Evolutionary conservation across 805 yeast genomes (phyloP), one percentile per base, ranked within the genome.

Genomic region (Metschnikowia kofuensis): DNA sequence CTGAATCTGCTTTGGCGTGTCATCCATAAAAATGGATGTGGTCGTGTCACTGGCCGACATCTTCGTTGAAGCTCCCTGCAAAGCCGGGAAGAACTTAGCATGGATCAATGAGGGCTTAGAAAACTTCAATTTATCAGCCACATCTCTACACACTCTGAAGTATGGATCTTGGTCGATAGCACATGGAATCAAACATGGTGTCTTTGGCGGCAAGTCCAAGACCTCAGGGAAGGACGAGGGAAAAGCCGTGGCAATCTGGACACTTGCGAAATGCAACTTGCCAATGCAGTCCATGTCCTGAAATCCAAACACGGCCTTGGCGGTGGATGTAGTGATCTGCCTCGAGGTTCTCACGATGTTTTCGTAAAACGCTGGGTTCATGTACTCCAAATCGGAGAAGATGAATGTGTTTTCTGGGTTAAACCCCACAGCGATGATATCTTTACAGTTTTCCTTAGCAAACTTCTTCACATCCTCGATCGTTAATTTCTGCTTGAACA

Each of bases 111-210:
- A 83, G 15, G 98, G 98, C 71, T 94, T 94, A 53, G 90, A 75
- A 66, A 79, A 95, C 68, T 85, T 87, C 66, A 94, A 79, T 69
- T 92, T 94, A 62, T 84, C 90, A 10, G 99, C 97, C 56, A 94
- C 99, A 67, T 94, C 99, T 72, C 99, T 81, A 70, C 96, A 89
- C 21, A 94, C 95, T 70, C 99, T 81, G 76, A 94, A 94, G 70
- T 94, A 94, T 30, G 99, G 98, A 69, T 94, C 99, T 76, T 92
- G 99, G 67, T 94, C 99, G 66, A 94, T 94, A 42, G 99, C 99
- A 78, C 99, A 94, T 36, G 99, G 99, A 68, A 94, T 94, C 68
- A 94, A 76, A 70, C 96, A 89, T 53, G 97, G 98, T 0, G 97
- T 89, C 74, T 91, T 94, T 42, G 84, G 75, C 40, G 95, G 89